Conservation (phyloP, 345 rosid species). For the Eucalyptus erythrocorys region DNA sequence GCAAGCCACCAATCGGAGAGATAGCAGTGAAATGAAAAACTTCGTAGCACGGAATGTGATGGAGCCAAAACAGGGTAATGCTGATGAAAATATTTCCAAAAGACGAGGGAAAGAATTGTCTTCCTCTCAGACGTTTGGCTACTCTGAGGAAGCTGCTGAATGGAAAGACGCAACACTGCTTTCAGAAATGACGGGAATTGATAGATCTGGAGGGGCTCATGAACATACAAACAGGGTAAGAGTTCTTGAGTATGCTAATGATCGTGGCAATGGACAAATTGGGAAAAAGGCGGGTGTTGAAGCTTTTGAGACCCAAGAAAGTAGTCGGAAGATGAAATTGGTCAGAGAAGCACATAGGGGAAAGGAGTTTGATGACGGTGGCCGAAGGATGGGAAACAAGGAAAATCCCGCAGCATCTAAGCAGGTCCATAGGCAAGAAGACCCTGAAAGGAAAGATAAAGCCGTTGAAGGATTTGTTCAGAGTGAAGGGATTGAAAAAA, state of each 20-base stretch:
- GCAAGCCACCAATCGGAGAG: conserved; percentile 2
- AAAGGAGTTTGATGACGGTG: background rate
- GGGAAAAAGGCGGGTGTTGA: background rate
- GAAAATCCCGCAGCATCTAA: conserved; percentile 17
- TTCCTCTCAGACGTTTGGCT: conserved; percentile 25
- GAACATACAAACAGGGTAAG: conserved; percentile 26
- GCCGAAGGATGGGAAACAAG: background rate
- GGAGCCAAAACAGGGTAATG: background rate
- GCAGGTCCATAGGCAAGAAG: conserved; percentile 15
- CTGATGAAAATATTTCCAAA: conserved; percentile 5
- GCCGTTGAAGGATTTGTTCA: conserved; percentile 18
- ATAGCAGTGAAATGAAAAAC: conserved; percentile 7
- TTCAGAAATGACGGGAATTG: conserved; percentile 55
- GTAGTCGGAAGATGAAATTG: conserved; percentile 4
- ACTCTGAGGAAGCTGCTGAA: conserved; percentile 40
- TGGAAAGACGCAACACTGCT: conserved; percentile 69
- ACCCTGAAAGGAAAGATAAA: conserved; percentile 14
- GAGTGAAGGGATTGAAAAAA: conserved; percentile 23
- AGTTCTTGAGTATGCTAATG: conserved; percentile 5
- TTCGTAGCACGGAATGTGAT: background rate
- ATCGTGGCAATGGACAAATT: conserved; percentile 8
- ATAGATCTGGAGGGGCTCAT: conserved; percentile 24
- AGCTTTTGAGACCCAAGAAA: background rate
- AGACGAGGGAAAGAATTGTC: conserved; percentile 22
- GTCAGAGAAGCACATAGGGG: conserved; percentile 5